phyloP scores from a whole-genome alignment of 2,329 filamentous ascomycete species.

The Fusarium denticulatum region DNA sequence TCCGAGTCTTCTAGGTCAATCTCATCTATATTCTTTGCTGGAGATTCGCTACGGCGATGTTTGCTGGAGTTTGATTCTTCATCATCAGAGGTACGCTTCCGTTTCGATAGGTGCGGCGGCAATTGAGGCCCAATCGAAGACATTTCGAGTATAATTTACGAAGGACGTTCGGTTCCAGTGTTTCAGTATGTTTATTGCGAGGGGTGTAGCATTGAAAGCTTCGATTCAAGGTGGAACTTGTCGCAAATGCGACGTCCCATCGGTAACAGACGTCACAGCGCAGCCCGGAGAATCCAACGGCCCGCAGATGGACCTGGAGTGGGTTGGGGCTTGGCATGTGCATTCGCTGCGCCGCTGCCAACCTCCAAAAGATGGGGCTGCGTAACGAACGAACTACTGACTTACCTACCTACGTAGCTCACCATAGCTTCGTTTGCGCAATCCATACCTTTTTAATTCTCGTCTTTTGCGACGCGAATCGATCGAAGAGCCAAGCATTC shows the following conservation, averaged over 20 bases:
- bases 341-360: conserved; percentile 31
- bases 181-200: conserved; percentile 11
- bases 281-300: conserved; percentile 44
- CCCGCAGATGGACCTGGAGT: conserved; percentile 25
- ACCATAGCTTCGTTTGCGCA: conserved; percentile 38
- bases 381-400: conserved; percentile 35
- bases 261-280: conserved; percentile 40
- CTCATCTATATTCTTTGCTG: conserved; percentile 57
- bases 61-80: conserved; percentile 56
- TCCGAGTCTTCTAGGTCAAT: conserved; percentile 56
- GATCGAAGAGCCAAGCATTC: not conserved
- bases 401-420: conserved; percentile 38
- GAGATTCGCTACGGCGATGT: conserved; percentile 44
- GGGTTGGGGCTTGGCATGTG: conserved; percentile 15
- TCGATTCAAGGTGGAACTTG: conserved; percentile 23
- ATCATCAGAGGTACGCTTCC: conserved; percentile 62
- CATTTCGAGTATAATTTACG: conserved; percentile 57
- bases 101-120: conserved; percentile 73
- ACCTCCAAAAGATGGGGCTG: conserved; percentile 39
- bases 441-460: conserved; percentile 15
- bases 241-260: conserved; percentile 29
- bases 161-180: not conserved
- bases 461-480: not conserved
- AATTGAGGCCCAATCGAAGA: conserved; percentile 75
- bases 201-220: conserved; percentile 25